Evolutionary conservation across 768 basidiomycete species (phyloP).

Genomic region (Chalciporus piperatus): DNA sequence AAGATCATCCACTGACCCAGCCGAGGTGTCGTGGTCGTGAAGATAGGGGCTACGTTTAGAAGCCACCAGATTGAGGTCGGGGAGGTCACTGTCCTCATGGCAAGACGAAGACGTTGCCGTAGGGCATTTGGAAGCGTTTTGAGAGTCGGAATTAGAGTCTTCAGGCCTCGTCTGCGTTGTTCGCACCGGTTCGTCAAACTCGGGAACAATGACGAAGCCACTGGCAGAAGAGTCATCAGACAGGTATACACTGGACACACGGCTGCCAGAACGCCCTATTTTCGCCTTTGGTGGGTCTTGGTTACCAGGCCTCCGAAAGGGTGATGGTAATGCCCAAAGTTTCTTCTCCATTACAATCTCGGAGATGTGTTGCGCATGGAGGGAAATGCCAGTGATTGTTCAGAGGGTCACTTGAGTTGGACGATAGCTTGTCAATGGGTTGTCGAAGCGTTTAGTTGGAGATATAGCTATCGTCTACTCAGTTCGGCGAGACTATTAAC

Average conservation of each 20-base stretch:
- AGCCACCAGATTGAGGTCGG: not conserved
- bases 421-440: not conserved
- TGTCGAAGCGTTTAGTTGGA: not conserved
- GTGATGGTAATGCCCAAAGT: constrained; percentile 20
- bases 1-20: constrained; percentile 16
- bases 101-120: not conserved
- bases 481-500: too few species aligned
- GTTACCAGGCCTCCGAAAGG: constrained; percentile 19
- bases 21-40: not conserved
- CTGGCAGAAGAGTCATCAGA: constrained; percentile 13
- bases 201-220: constrained; percentile 21
- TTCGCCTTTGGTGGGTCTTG: constrained; percentile 2
- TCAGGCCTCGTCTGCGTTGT: not conserved
- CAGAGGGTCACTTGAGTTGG: too few species aligned
- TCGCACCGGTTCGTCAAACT: constrained; percentile 19
- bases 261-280: constrained; percentile 5
- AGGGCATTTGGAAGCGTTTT: too few species aligned
- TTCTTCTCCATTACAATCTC: constrained; percentile 28
- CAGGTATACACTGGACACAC: constrained; percentile 22
- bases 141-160: not conserved
- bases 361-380: constrained; percentile 6
- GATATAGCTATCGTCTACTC: too few species aligned
- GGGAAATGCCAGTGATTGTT: not conserved
- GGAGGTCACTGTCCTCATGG: too few species aligned
- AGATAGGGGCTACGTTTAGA: not conserved